phyloP scores from a whole-genome alignment of 2,329 filamentous ascomycete species.

The Ascocoryne sarcoides region DNA sequence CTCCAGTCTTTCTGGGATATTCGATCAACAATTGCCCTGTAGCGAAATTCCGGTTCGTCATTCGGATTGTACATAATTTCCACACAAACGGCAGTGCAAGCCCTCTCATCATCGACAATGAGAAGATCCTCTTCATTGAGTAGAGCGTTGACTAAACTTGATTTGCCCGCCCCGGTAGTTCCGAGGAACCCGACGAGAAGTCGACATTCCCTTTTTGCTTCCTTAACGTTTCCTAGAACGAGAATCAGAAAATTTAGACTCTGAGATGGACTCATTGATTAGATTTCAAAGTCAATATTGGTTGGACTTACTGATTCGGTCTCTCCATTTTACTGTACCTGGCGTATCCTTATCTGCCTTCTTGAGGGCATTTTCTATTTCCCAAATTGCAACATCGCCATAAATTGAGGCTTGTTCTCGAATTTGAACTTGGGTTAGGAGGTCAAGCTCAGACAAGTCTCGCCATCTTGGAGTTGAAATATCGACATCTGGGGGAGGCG shows the following conservation, averaged over 20 bases:
- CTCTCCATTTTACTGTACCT: neutral
- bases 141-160: constrained; percentile 26
- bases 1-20: neutral
- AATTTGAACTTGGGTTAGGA: neutral
- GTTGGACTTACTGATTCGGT: neutral
- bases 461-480: too few species aligned
- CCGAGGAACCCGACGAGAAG: constrained; percentile 18
- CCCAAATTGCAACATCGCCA: neutral
- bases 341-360: neutral
- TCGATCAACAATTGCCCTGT: neutral
- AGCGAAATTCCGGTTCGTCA: neutral
- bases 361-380: neutral
- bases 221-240: neutral
- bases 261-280: too few species aligned
- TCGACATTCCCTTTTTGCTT: neutral
- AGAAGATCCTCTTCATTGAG: constrained; percentile 40
- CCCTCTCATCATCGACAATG: constrained; percentile 27
- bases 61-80: neutral
- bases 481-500: too few species aligned
- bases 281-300: neutral
- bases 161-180: constrained; percentile 23
- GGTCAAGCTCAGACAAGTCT: neutral
- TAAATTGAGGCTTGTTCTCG: neutral
- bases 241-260: too few species aligned
- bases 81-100: constrained; percentile 11